Evolutionary conservation across 495 filamentous ascomycete genomes (phyloP).

Genomic region (Geoglossum glabrum): DNA sequence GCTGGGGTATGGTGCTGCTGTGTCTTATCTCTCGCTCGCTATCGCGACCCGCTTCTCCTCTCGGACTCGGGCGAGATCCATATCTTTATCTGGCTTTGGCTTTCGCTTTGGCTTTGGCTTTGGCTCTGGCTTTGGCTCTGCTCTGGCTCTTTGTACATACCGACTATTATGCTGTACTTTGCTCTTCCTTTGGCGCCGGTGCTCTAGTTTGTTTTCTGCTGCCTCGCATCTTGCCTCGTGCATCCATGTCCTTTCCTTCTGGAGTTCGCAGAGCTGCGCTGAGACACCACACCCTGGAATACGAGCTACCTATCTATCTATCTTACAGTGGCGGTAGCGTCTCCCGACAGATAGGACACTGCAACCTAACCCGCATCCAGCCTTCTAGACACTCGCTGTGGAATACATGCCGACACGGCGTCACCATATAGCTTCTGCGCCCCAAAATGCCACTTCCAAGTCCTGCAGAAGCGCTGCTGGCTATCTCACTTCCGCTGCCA

Average conservation of each 20-base stretch:
- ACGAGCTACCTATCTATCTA: background rate
- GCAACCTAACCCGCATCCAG: slow-evolving; percentile 83
- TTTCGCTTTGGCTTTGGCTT: too few relatives aligned
- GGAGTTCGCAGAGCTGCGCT: too few relatives aligned
- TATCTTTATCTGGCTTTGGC: background rate
- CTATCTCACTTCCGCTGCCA: slow-evolving; percentile 24
- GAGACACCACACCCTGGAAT: too few relatives aligned
- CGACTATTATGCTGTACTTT: too few relatives aligned
- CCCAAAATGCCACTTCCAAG: slow-evolving; percentile 53
- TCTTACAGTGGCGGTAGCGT: slow-evolving; percentile 57
- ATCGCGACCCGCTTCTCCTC: background rate
- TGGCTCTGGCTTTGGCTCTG: too few relatives aligned
- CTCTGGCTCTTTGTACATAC: too few relatives aligned
- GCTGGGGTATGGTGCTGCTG: background rate
- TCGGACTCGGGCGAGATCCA: background rate
- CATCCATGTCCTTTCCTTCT: too few relatives aligned
- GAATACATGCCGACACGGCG: slow-evolving; percentile 90
- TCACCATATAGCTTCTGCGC: slow-evolving; percentile 81
- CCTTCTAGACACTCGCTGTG: slow-evolving; percentile 84
- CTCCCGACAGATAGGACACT: slow-evolving; percentile 93
- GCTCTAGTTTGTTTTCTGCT: too few relatives aligned
- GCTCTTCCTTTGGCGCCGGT: too few relatives aligned
- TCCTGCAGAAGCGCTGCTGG: slow-evolving; percentile 24
- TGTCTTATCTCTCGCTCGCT: background rate
- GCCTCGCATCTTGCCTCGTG: too few relatives aligned